These are phyloP conservation scores for Beauveria australis DNA, from an alignment of 2,329 filamentous ascomycete species.

Conservation along the genomic window DNA sequence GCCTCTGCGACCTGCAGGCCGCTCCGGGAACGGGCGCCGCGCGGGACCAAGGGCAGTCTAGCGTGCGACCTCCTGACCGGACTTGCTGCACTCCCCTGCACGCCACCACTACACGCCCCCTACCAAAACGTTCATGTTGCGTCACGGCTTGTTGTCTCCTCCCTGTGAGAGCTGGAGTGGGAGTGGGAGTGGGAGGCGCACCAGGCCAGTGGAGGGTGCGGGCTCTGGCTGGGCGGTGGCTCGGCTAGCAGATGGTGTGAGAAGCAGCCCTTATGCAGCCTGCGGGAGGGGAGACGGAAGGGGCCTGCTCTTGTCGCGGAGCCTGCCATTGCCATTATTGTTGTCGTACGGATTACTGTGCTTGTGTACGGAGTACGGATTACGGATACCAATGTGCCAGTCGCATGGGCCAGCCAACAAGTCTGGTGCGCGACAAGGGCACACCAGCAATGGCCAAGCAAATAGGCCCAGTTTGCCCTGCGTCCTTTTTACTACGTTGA, in stretches of 20 bases:
- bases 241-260: slow-evolving; percentile 9
- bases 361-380: no score
- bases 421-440: not conserved
- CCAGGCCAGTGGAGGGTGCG: not conserved
- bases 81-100: slow-evolving; percentile 12
- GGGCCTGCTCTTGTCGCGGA: not conserved
- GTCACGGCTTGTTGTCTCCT: slow-evolving; percentile 9
- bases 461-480: not conserved
- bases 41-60: slow-evolving; percentile 23
- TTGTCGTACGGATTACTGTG: not conserved
- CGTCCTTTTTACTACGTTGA: slow-evolving; percentile 1
- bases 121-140: slow-evolving; percentile 8
- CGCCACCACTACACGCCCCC: slow-evolving; percentile 5
- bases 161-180: not conserved
- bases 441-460: not conserved
- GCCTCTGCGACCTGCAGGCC: slow-evolving; percentile 27
- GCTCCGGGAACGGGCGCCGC: slow-evolving; percentile 25
- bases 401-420: slow-evolving; percentile 2
- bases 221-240: not conserved
- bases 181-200: slow-evolving; percentile 1
- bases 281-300: slow-evolving; percentile 7
- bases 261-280: slow-evolving; percentile 3
- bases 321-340: not conserved
- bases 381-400: not conserved
- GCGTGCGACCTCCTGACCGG: slow-evolving; percentile 17